Percentiles rank a stretch among this genome's conserved stretches.
These are phyloP conservation scores for Acacia pycnantha DNA, from an alignment of 331 rosid genomes.

Conservation along the genomic window DNA sequence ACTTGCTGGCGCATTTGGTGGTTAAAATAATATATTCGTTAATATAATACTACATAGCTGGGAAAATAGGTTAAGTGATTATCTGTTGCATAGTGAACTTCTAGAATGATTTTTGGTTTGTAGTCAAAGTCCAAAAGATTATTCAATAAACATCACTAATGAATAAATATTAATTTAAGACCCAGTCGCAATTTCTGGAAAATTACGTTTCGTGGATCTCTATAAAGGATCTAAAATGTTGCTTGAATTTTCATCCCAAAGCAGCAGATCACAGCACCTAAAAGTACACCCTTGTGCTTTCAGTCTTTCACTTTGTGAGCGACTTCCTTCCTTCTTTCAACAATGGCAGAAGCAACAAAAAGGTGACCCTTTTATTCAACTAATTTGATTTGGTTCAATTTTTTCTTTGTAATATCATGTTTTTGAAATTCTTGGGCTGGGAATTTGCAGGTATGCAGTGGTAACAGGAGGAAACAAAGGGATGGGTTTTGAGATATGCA, in stretches of 20 bases:
- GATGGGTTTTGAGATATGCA: conserved; percentile 36
- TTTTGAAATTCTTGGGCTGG: neutral
- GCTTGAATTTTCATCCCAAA: neutral
- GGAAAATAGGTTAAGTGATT: too few relatives aligned
- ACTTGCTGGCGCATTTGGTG: too few relatives aligned
- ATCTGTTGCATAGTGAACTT: too few relatives aligned
- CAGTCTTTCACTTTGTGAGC: neutral
- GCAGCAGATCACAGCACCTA: neutral
- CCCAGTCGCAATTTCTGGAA: neutral
- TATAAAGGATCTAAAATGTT: neutral
- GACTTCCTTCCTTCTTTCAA: neutral
- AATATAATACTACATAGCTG: too few relatives aligned
- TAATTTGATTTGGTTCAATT: neutral
- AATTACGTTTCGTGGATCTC: neutral
- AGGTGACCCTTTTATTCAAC: neutral
- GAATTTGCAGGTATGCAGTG: conserved; percentile 35
- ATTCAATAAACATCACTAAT: neutral
- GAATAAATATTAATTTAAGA: too few relatives aligned
- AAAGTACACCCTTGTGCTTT: neutral
- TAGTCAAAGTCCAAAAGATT: neutral
- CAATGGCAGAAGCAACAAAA: conserved; percentile 10
- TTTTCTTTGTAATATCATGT: neutral
- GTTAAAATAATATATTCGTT: too few relatives aligned
- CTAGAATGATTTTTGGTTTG: too few relatives aligned
- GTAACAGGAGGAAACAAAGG: conserved; percentile 55